phyloP scores from a whole-genome alignment of 2,329 filamentous ascomycete species.

The Geosmithia morbida region DNA sequence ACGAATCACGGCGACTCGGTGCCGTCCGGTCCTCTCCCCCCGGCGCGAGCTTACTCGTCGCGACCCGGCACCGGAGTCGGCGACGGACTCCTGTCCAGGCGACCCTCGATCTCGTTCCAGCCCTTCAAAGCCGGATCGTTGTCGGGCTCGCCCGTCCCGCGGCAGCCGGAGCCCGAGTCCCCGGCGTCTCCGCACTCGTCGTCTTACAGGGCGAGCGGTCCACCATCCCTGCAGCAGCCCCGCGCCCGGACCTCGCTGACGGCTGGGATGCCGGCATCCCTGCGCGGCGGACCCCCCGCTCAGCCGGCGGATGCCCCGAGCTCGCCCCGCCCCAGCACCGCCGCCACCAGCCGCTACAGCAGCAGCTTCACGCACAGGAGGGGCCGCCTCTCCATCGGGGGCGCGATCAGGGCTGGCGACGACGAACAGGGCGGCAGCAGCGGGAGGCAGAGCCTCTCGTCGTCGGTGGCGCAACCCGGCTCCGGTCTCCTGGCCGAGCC shows the following conservation, averaged over 20 bases:
- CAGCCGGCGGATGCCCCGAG: slow-evolving; percentile 17
- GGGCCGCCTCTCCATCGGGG: slow-evolving; percentile 62
- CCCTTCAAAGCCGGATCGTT: slow-evolving; percentile 93
- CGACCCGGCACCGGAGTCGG: slow-evolving; percentile 27
- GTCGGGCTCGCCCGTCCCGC: slow-evolving; percentile 65
- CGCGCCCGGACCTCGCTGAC: slow-evolving; percentile 60
- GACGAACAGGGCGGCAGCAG: slow-evolving; percentile 75
- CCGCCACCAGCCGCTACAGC: slow-evolving; percentile 67
- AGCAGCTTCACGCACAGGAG: slow-evolving; percentile 88
- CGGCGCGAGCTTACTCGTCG: slow-evolving; percentile 16
- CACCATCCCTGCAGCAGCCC: slow-evolving; percentile 34
- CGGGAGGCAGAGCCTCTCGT: slow-evolving; percentile 61
- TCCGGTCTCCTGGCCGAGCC: slow-evolving; percentile 66
- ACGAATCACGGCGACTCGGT: slow-evolving; percentile 29
- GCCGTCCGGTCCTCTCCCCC: slow-evolving; percentile 39
- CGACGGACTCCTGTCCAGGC: slow-evolving; percentile 28
- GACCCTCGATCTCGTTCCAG: slow-evolving; percentile 79
- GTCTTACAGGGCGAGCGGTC: slow-evolving; percentile 28
- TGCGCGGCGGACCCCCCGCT: slow-evolving; percentile 48
- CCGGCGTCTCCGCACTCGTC: slow-evolving; percentile 40
- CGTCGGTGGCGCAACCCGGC: slow-evolving; percentile 56
- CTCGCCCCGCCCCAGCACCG: slow-evolving; percentile 62
- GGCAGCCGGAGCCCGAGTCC: slow-evolving; percentile 30
- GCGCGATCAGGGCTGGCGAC: slow-evolving; percentile 49
- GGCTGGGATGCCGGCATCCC: slow-evolving; percentile 59